These are phyloP conservation scores for Rubia occidens DNA, from an alignment of 305 asterid species.

Conservation along the genomic window DNA sequence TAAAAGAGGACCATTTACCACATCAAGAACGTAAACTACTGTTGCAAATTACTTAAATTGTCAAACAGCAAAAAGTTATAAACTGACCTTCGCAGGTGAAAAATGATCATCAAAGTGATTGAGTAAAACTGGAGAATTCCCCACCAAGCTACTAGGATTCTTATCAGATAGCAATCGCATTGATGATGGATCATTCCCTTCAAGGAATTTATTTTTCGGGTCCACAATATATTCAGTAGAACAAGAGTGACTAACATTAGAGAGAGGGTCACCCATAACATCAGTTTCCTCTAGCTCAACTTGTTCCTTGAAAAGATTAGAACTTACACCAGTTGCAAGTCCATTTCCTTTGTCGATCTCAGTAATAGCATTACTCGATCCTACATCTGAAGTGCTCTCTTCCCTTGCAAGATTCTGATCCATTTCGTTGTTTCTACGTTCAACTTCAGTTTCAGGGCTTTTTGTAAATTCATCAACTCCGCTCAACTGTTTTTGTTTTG, in stretches of 20 bases:
- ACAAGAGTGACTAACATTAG: slow-evolving; percentile 27
- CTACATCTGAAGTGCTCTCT: neutral
- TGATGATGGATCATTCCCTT: slow-evolving; percentile 28
- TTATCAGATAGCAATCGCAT: slow-evolving; percentile 27
- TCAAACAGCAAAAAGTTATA: neutral
- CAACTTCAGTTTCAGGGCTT: slow-evolving; percentile 31
- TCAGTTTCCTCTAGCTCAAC: slow-evolving; percentile 21
- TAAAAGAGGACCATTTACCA: neutral
- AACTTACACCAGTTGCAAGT: slow-evolving; percentile 24
- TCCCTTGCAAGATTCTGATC: slow-evolving; percentile 25
- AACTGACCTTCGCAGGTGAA: slow-evolving; percentile 43
- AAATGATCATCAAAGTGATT: slow-evolving; percentile 54
- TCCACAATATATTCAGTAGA: slow-evolving; percentile 27
- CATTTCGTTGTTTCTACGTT: slow-evolving; percentile 23
- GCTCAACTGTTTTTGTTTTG: slow-evolving; percentile 25
- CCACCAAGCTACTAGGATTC: slow-evolving; percentile 14
- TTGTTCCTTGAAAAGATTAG: slow-evolving; percentile 19
- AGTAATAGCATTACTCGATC: slow-evolving; percentile 10
- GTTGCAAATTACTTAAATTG: neutral
- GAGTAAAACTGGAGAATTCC: slow-evolving; percentile 28
- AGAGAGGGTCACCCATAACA: slow-evolving; percentile 26
- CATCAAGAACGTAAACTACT: neutral
- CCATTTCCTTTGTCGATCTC: slow-evolving; percentile 27
- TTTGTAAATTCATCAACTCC: slow-evolving; percentile 36
- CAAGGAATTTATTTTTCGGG: slow-evolving; percentile 22